phyloP scores from a whole-genome alignment of 257 asterid species.

The Plantago ovata region DNA sequence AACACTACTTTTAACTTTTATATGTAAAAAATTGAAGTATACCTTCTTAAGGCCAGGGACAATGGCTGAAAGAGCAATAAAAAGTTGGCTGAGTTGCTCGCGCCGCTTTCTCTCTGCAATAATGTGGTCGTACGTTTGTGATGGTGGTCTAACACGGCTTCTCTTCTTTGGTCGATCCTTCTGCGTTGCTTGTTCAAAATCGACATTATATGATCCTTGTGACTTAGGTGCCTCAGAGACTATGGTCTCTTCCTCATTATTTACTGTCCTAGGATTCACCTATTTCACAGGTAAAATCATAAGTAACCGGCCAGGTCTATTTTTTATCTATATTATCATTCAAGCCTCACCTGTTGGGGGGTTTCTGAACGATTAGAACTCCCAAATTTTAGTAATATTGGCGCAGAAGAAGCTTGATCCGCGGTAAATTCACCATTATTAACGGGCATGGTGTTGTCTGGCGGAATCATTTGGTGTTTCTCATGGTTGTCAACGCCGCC shows the following conservation, averaged over 20 bases:
- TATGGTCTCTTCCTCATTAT: conserved; percentile 14
- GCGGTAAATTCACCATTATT: neutral
- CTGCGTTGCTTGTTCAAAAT: neutral
- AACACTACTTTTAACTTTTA: neutral
- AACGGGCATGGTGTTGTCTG: neutral
- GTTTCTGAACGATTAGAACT: conserved; percentile 2
- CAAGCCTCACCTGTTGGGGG: conserved; percentile 11
- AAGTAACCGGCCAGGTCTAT: too few species aligned
- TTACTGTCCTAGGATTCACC: neutral
- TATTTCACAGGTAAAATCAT: too few species aligned
- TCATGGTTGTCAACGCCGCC: conserved; percentile 2
- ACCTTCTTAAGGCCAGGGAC: conserved; percentile 47
- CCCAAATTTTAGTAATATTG: conserved; percentile 23
- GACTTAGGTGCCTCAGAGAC: neutral
- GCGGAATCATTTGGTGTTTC: conserved; percentile 1
- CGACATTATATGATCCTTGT: neutral
- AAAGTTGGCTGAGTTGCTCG: conserved; percentile 34
- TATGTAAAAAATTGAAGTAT: neutral
- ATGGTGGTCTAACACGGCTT: conserved; percentile 27
- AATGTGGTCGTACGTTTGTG: conserved; percentile 34
- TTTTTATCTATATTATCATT: neutral
- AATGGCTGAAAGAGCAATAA: conserved; percentile 37
- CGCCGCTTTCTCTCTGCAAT: conserved; percentile 44
- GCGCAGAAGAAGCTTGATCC: conserved; percentile 8
- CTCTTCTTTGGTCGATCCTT: conserved; percentile 10